Conservation (phyloP, 805 yeast genomes). For the Candida incommunis region DNA sequence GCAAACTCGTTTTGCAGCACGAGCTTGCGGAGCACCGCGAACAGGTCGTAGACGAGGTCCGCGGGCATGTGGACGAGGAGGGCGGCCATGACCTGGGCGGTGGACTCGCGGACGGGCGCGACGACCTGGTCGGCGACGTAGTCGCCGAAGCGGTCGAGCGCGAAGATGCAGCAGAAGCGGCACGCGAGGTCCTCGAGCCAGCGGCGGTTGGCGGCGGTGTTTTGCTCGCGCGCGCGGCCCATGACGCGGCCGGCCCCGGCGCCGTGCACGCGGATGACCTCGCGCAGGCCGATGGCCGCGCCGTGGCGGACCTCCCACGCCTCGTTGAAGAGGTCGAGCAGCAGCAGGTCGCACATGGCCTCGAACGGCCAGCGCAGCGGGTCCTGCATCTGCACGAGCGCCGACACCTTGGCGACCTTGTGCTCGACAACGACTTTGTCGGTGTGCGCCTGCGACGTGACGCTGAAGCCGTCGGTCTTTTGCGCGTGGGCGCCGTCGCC, state of each 20-base stretch:
- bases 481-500: slow-evolving; percentile 17
- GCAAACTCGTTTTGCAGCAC: slow-evolving; percentile 46
- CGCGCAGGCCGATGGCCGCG: slow-evolving; percentile 83
- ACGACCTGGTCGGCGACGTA: slow-evolving; percentile 95
- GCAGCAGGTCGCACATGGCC: slow-evolving; percentile 72
- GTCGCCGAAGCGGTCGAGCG: slow-evolving; percentile 92
- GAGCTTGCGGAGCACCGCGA: slow-evolving; percentile 48
- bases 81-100: slow-evolving; percentile 90
- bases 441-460: slow-evolving; percentile 70
- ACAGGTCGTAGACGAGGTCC: slow-evolving; percentile 44
- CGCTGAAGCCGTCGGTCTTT: slow-evolving; percentile 16
- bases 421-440: slow-evolving; percentile 78
- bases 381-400: slow-evolving; percentile 55
- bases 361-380: slow-evolving; percentile 85
- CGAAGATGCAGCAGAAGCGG: slow-evolving; percentile 70
- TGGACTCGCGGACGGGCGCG: slow-evolving; percentile 95
- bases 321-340: slow-evolving; percentile 69
- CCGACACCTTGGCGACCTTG: slow-evolving; percentile 45
- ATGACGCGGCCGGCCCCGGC: slow-evolving; percentile 69
- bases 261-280: slow-evolving; percentile 71
- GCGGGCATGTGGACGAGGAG: slow-evolving; percentile 59
- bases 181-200: slow-evolving; percentile 83
- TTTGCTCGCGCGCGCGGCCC: slow-evolving; percentile 47
- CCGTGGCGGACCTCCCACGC: slow-evolving; percentile 96
- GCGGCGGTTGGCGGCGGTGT: slow-evolving; percentile 45